Evolutionary conservation across 1,284 basidiomycete species (phyloP), one percentile per base, ranked within the genome.

Genomic region (Cutaneotrichosporon mucoides): DNA sequence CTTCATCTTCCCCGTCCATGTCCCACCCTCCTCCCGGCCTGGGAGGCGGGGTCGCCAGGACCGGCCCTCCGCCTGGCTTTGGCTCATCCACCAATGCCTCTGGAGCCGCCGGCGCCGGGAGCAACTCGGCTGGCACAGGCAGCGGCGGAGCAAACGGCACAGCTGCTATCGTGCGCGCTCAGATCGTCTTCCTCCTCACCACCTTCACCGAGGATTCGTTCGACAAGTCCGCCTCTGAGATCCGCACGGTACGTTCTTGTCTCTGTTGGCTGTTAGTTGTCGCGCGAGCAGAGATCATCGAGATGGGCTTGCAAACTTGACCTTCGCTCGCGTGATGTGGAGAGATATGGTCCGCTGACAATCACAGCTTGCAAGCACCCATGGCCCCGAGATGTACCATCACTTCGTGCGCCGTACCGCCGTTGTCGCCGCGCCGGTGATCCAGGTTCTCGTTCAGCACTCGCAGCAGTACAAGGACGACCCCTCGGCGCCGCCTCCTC

Each of bases 161-260:
- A 38, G 72, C 79, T 12, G 75, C 76, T 36, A 81, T 81, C 53
- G 79, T 81, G 51, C 79, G 80, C 63, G 81, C 81, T 16, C 82
- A 83, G 67, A 94, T 96, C 75, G 90, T 92, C 68, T 96, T 96
- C 79, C 84, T 95, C 61, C 84, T 97, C 65, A 92, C 90, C 16
- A 95, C 90, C 33, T 84, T 96, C 60, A 92, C 89, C 60, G 93
- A 96, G 80, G 93, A 95, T 70, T 92, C 92, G 79, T 96, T 92
- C 74, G 89, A 91, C 74, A 86, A 89, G 75, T 90, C 94, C 76
- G 87, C 92, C 73, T 81, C 85, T 59, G 92, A 96, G 81, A 94
- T 96, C 70, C 86, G 89, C 73, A 89, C 89, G 61, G 92, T 95
- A 76, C 71, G 89, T 84, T 13, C 33, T 33, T 34, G 2, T 34